Base-by-base conservation (phyloP, 202 grass and related monocot species). In the Dendrocalamus latiflorus region DNA sequence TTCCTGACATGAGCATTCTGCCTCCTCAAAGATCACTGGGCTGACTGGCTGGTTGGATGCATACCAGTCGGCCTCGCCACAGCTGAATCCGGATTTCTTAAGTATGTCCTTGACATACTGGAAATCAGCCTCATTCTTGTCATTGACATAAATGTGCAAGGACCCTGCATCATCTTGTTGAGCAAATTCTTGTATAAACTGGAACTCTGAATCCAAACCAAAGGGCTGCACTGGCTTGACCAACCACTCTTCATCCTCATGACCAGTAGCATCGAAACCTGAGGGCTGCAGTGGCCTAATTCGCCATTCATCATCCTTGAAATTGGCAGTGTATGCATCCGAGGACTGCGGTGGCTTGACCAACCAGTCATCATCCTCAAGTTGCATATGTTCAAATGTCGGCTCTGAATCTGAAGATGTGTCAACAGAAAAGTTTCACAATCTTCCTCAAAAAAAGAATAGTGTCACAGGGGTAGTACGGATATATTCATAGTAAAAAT, bases 31-130 rank as follows among this genome's bases (percentile, higher is more conserved):
- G 33, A 90, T 68, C 78, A 86, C 72, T 16, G 91, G 95, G 43
- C 92, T 94, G 21, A 91, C 41, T 9, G 88, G 92, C 71, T 93
- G 90, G 64, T 93, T 84, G n/a, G 72, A 50, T 62, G 89, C 79
- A 39, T 90, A 86, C 90, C 90, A 95, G 43, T 95, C 87, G 4
- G 83, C 69, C 3, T 88, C 81, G 0, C 82, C 77, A 12, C 85
- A 76, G 13, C 70, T 85, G 76, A 98, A 90, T 26, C 95, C 91
- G 4, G 95, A 91, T 90, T 91, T 98, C 43, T 64, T 81, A 37
- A 98, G 88, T 88, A 98, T 89, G 53, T 89, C 83, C 83, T 88
- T 95, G 70, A 93, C 91, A 84, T 91, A 98, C 25, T 86, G 64
- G 69, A 98, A 98, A 74, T 98, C 89, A 10, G 87, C 85, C 70